Evolutionary conservation across 352 stramenopile species (phyloP).

Genomic region (Pythium rhizo-oryzae): DNA sequence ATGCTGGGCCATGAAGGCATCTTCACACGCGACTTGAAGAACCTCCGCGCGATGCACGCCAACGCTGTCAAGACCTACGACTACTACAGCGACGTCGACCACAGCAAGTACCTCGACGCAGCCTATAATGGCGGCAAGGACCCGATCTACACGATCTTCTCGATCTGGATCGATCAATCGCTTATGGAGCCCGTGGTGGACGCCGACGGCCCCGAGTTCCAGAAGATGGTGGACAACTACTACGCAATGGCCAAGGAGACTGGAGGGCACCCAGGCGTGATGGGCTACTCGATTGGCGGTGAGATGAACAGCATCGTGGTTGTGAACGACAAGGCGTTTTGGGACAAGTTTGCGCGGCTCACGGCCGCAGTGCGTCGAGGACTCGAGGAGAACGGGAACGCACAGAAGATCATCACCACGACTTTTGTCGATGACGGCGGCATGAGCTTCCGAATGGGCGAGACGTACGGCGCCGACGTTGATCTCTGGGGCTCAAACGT

Average conservation of each 20-base stretch:
- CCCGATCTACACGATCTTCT: conserved; percentile 73
- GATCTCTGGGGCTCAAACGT: conserved; percentile 77
- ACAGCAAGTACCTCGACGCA: conserved; percentile 57
- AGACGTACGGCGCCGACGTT: conserved; percentile 51
- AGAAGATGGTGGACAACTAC: conserved; percentile 54
- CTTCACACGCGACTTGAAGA: conserved; percentile 63
- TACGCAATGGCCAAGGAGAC: conserved; percentile 64
- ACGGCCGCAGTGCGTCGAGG: conserved; percentile 54
- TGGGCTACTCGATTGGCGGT: conserved; percentile 76
- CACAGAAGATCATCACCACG: conserved; percentile 76
- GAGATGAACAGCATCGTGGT: conserved; percentile 78
- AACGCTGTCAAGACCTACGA: conserved; percentile 80
- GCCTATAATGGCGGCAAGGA: conserved; percentile 59
- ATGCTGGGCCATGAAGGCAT: conserved; percentile 57
- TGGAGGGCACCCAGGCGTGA: conserved; percentile 48
- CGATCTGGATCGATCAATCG: conserved; percentile 70
- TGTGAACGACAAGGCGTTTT: conserved; percentile 54
- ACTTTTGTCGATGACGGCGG: conserved; percentile 73
- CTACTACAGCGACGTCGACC: conserved; percentile 56
- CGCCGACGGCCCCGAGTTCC: conserved; percentile 40
- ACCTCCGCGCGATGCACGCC: conserved; percentile 69
- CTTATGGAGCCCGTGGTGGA: conserved; percentile 44
- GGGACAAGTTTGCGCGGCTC: conserved; percentile 60
- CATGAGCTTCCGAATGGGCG: conserved; percentile 46
- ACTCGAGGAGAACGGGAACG: conserved; percentile 42